phyloP scores from a whole-genome alignment of 164 flowering plant species.

The Magnolia sinica region DNA sequence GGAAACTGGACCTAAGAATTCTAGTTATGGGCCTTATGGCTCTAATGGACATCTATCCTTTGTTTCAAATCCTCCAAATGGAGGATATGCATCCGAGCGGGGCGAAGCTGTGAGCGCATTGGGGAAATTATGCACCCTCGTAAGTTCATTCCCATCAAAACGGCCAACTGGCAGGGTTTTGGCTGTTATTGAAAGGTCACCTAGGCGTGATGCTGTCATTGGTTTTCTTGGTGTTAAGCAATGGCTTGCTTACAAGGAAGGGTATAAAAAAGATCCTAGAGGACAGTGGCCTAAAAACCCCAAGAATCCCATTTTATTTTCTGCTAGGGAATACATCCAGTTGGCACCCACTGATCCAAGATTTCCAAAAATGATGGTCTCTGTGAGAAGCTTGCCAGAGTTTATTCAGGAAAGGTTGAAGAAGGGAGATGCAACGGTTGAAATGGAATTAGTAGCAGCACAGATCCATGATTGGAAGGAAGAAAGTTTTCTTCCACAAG shows the following conservation, averaged over 20 bases:
- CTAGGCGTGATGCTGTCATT: conserved; percentile 61
- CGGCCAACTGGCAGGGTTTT: conserved; percentile 89
- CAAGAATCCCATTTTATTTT: conserved; percentile 15
- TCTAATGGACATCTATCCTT: conserved; percentile 20
- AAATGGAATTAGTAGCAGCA: conserved; percentile 77
- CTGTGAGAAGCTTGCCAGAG: conserved; percentile 50
- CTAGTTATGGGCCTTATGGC: conserved; percentile 3
- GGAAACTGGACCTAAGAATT: conserved; percentile 5
- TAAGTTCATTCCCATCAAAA: conserved; percentile 54
- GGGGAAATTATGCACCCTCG: conserved; percentile 41
- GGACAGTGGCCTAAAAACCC: conserved; percentile 22
- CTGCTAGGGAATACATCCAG: conserved; percentile 42
- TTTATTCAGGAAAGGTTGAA: conserved; percentile 56
- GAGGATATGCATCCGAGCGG: conserved; percentile 15
- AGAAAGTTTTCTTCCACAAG: conserved; percentile 58
- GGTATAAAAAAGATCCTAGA: conserved; percentile 24
- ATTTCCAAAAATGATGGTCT: conserved; percentile 69
- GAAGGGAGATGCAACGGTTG: conserved; percentile 54
- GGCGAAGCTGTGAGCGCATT: conserved; percentile 27
- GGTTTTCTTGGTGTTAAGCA: conserved; percentile 68
- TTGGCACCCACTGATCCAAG: conserved; percentile 65
- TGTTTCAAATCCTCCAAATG: conserved; percentile 15
- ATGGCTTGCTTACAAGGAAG: conserved; percentile 40
- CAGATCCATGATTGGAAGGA: conserved; percentile 65
- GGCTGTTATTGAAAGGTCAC: conserved; percentile 63